phyloP scores from a whole-genome alignment of 768 basidiomycete species.

The Trametopsis cervina region DNA sequence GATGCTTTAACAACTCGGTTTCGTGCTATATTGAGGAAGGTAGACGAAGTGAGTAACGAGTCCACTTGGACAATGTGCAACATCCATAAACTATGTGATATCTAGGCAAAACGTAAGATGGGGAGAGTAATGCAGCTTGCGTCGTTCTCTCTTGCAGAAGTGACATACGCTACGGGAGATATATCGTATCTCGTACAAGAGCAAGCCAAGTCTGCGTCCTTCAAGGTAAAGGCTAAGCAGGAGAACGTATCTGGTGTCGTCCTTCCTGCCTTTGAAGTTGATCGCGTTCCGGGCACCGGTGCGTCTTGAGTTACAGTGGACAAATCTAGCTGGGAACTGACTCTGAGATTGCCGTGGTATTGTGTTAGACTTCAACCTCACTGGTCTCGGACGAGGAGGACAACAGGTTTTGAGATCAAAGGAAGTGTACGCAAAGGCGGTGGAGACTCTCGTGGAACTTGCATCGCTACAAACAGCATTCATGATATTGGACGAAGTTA shows the following conservation, averaged over 20 bases:
- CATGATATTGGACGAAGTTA: conserved; percentile 97
- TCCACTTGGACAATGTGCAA: neutral
- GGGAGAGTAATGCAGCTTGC: conserved; percentile 98
- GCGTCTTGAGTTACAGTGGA: conserved; percentile 7
- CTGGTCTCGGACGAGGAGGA: conserved; percentile 93
- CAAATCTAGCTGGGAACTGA: neutral
- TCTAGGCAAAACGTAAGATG: conserved; percentile 97
- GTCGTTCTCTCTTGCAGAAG: conserved; percentile 98
- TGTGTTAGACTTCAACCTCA: conserved; percentile 83
- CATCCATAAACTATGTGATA: too few relatives aligned
- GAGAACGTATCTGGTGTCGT: conserved; percentile 98
- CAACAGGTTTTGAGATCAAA: conserved; percentile 94
- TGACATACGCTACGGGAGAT: conserved; percentile 95
- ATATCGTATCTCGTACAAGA: conserved; percentile 98
- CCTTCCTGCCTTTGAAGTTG: conserved; percentile 90
- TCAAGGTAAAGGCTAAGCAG: conserved; percentile 90
- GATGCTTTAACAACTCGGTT: conserved; percentile 96
- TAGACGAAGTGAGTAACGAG: conserved; percentile 71
- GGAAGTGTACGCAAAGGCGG: conserved; percentile 96
- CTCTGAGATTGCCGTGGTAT: neutral
- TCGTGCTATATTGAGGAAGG: conserved; percentile 88
- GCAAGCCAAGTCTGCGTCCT: conserved; percentile 84
- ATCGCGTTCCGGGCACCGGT: conserved; percentile 83
- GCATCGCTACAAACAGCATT: conserved; percentile 97
- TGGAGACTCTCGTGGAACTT: conserved; percentile 94